Evolutionary conservation across 2,329 filamentous ascomycete species (phyloP), one percentile per base, ranked within the genome.

Genomic region (Pyrenochaeta sp.): DNA sequence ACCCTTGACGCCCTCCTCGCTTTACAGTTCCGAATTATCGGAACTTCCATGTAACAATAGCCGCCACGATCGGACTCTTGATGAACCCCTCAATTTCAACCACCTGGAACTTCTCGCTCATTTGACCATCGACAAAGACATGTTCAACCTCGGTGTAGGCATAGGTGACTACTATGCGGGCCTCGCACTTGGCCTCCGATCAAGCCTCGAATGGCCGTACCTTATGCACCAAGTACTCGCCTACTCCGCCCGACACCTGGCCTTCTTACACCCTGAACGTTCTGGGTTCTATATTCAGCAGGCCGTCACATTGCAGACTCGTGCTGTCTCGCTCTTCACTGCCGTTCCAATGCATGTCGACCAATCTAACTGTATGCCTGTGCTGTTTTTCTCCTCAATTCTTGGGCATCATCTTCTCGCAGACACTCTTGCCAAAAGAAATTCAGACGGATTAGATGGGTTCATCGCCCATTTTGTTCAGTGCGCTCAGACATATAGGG

Each of bases 31-130:
- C 39, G 7, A 27, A 12, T 13, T 46, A 27, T 24, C 32, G 5
- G 43, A 44, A 19, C 19, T 15, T 32, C 42, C 24, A 12, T 39
- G 46, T 15, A 40, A 28, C 13, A 25, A 15, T 36, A 30, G 28
- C 25, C 27, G 36, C 12, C 28, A 42, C 7, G 39, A 59, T 10
- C 13, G 50, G 5, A 13, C 28, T n/a, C 10, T 45, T 6, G 56
- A 66, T 6, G 54, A 62, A 3, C 32, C 50, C 22, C 58, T 79
- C 36, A 78, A 79, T 24, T 47, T 73, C 25, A 57, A 65, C 32
- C 77, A 79, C 56, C 74, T 74, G 66, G 74, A 79, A 46, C 72
- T 78, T 19, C 62, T 79, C 32, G 58, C 74, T 24, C 75, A 78
- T 46, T 59, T 73, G n/a, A 51, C 58, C 37, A 40, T 62, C 12